phyloP scores from a whole-genome alignment of 2,329 filamentous ascomycete species.

The Colletotrichum sp. region DNA sequence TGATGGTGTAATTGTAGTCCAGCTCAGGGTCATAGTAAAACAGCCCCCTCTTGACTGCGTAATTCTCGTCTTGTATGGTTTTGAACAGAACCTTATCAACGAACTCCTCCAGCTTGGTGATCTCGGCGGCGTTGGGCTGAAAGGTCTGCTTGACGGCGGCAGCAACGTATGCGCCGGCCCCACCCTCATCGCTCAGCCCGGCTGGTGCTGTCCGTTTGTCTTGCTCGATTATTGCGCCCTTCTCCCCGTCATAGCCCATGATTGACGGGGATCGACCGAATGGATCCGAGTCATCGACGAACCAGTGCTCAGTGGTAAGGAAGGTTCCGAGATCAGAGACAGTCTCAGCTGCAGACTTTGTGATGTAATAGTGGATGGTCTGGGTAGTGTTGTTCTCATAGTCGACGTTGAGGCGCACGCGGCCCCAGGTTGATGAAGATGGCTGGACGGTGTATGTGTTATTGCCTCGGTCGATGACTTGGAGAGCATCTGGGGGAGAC shows the following conservation, averaged over 20 bases:
- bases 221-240: slow-evolving; percentile 44
- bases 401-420: slow-evolving; percentile 48
- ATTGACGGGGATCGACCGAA: slow-evolving; percentile 59
- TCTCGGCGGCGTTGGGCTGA: slow-evolving; percentile 51
- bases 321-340: slow-evolving; percentile 55
- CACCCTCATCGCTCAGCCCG: slow-evolving; percentile 64
- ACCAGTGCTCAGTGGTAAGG: slow-evolving; percentile 58
- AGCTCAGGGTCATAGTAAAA: slow-evolving; percentile 59
- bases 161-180: slow-evolving; percentile 59
- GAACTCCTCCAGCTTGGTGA: slow-evolving; percentile 58
- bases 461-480: slow-evolving; percentile 23
- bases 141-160: slow-evolving; percentile 58
- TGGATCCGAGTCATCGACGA: slow-evolving; percentile 53
- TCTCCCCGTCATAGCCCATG: slow-evolving; percentile 61
- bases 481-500: slow-evolving; percentile 41
- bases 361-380: slow-evolving; percentile 61
- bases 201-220: slow-evolving; percentile 60
- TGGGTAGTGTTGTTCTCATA: slow-evolving; percentile 54
- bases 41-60: slow-evolving; percentile 49
- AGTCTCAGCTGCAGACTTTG: slow-evolving; percentile 46
- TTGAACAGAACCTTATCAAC: slow-evolving; percentile 54
- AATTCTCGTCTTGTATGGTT: slow-evolving; percentile 49
- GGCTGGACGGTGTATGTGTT: slow-evolving; percentile 46
- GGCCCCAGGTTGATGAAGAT: slow-evolving; percentile 49
- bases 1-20: slow-evolving; percentile 48